Evolutionary conservation across 1,139 yeast species (phyloP).

Genomic region (Candida tetrigidarum): DNA sequence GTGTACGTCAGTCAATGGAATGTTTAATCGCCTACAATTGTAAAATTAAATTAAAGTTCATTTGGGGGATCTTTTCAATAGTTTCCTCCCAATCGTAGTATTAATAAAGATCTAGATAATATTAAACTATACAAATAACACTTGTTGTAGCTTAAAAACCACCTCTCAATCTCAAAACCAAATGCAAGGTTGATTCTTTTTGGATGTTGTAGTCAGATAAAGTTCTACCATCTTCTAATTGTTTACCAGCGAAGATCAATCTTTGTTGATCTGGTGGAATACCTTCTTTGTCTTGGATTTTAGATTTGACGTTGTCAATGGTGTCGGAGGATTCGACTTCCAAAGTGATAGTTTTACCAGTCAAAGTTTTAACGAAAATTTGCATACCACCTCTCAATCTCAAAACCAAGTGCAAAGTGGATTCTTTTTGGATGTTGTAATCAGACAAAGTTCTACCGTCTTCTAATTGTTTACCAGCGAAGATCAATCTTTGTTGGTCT

Average conservation of each 20-base stretch:
- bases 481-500: slow-evolving; percentile 59
- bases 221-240: slow-evolving; percentile 69
- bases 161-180: slow-evolving; percentile 63
- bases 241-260: slow-evolving; percentile 61
- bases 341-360: slow-evolving; percentile 72
- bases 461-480: slow-evolving; percentile 65
- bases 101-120: slow-evolving; percentile 6
- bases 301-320: slow-evolving; percentile 63
- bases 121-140: slow-evolving; percentile 1
- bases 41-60: background rate
- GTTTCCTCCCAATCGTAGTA: background rate
- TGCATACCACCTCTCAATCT: slow-evolving; percentile 99
- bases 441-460: slow-evolving; percentile 71
- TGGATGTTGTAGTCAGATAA: slow-evolving; percentile 69
- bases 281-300: slow-evolving; percentile 57
- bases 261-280: slow-evolving; percentile 57
- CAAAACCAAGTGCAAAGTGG: slow-evolving; percentile 94
- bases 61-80: slow-evolving; percentile 1
- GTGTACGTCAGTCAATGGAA: too few species aligned
- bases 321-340: slow-evolving; percentile 80
- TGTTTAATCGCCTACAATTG: too few species aligned
- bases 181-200: slow-evolving; percentile 71
- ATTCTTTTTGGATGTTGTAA: slow-evolving; percentile 72
- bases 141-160: slow-evolving; percentile 37
- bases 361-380: slow-evolving; percentile 59